Base-by-base conservation (phyloP, 108 stramenopile genomes). In the Phaeodactylum tricornutum region DNA sequence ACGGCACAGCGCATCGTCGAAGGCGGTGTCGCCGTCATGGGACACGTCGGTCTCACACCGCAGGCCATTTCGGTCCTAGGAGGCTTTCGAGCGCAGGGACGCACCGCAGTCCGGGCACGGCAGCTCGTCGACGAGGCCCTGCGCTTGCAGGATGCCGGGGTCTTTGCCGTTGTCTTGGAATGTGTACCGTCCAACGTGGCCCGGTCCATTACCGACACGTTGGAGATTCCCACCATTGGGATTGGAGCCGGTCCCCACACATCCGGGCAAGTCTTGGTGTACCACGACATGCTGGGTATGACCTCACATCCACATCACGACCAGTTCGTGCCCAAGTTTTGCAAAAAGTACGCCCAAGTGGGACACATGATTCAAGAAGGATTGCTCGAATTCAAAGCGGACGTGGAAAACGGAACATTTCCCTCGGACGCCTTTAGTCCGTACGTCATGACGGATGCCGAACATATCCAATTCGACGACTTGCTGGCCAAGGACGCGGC, bases 281-380 rank as follows among this genome's bases (percentile, higher is more conserved):
- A 86, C 61, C 96, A 98, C 57, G 98, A 99, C 66, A 84, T 97
- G 90, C 59, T 98, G 34, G 98, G 98, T 16, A 93, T 98, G 92
- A 62, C 81, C 49, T 74, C 74, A 30, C 96, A 96, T 71, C 96
- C 96, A 0, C 98, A 99, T 68, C 98, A 99, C 53, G 89, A 87
- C 41, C 77, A 86, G 50, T 94, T 95, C 52, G 84, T 95, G 20
- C 98, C 98, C 4, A 93, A 90, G 47, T 98, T 98, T 65, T 98
- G 98, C 62, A 97, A 97, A 62, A 62, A 64, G 54, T 98, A 95
- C 69, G 94, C 93, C 4, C 67, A 80, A 49, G 81, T 96, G 11
- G 96, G 96, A 14, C 75, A 92, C 36, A 69, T 69, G 12, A 95
- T 98, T 24, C 83, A 76, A 43, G 60, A 87, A 29, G 95, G 94